phyloP scores from a whole-genome alignment of 371 early-diverging fungal genomes.

The Actinomortierella ambigua region DNA sequence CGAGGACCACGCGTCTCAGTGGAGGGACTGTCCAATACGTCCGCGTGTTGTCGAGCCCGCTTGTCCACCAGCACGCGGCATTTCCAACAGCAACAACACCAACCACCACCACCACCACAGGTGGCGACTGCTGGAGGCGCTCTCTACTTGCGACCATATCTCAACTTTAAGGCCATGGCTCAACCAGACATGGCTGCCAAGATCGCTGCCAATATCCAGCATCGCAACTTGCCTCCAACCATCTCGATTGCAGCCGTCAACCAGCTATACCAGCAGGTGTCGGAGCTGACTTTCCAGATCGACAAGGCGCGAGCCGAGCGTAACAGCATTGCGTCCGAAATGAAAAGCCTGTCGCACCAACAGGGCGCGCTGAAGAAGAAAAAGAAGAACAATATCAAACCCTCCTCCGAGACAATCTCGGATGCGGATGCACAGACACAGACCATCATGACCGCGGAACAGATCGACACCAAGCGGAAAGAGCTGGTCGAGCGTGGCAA shows the following conservation, averaged over 20 bases:
- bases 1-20: too few species aligned
- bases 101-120: not conserved
- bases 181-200: slow-evolving; percentile 16
- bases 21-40: too few species aligned
- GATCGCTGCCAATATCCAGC: slow-evolving; percentile 30
- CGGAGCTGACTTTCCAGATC: slow-evolving; percentile 18
- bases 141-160: slow-evolving; percentile 26
- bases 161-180: slow-evolving; percentile 42
- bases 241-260: slow-evolving; percentile 27
- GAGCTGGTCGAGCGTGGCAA: slow-evolving; percentile 53
- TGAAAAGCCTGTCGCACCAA: slow-evolving; percentile 30
- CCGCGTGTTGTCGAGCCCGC: too few species aligned
- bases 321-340: slow-evolving; percentile 38
- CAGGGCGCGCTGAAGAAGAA: not conserved
- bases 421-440: not conserved
- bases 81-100: slow-evolving; percentile 4
- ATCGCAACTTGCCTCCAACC: slow-evolving; percentile 29
- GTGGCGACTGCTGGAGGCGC: slow-evolving; percentile 14
- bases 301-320: slow-evolving; percentile 33
- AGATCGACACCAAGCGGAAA: slow-evolving; percentile 23
- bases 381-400: too few species aligned
- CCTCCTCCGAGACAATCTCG: not conserved
- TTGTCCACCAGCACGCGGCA: not conserved
- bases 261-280: slow-evolving; percentile 11
- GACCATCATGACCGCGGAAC: slow-evolving; percentile 8